These are phyloP conservation scores for Mucor circinelloides DNA, from an alignment of 371 early-diverging fungal species.

Conservation along the genomic window DNA sequence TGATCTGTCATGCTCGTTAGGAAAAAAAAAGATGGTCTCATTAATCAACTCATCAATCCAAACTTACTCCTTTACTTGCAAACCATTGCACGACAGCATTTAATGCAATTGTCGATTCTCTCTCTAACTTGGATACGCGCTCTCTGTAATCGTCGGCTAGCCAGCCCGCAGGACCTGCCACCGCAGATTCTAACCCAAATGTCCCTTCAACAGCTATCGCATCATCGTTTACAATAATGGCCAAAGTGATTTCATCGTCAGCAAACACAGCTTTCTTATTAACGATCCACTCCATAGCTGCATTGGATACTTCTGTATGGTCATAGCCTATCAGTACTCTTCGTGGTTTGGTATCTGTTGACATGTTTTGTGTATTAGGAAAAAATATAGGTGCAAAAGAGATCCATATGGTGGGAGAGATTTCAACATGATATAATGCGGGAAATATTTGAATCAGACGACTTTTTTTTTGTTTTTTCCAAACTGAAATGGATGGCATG, in stretches of 20 bases:
- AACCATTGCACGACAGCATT: slow-evolving; percentile 22
- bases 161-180: slow-evolving; percentile 28
- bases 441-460: not conserved
- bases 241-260: slow-evolving; percentile 26
- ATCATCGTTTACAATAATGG: slow-evolving; percentile 34
- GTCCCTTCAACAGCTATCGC: slow-evolving; percentile 33
- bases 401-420: not conserved
- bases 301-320: slow-evolving; percentile 25
- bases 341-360: slow-evolving; percentile 3
- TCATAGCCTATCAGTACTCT: slow-evolving; percentile 35
- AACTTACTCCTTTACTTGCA: slow-evolving; percentile 30
- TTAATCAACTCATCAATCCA: not conserved
- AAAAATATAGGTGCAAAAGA: not conserved
- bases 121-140: slow-evolving; percentile 22
- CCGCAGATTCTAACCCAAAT: slow-evolving; percentile 32
- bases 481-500: not conserved
- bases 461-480: slow-evolving; percentile 1
- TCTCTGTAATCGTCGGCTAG: slow-evolving; percentile 23
- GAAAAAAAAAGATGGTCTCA: not conserved
- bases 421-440: not conserved
- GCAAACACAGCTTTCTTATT: slow-evolving; percentile 21
- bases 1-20: slow-evolving; percentile 18
- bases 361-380: not conserved
- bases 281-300: slow-evolving; percentile 33
- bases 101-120: slow-evolving; percentile 22